These are phyloP conservation scores for Suhomyces bolitotheri DNA, from an alignment of 1,139 yeast genomes.

Conservation along the genomic window DNA sequence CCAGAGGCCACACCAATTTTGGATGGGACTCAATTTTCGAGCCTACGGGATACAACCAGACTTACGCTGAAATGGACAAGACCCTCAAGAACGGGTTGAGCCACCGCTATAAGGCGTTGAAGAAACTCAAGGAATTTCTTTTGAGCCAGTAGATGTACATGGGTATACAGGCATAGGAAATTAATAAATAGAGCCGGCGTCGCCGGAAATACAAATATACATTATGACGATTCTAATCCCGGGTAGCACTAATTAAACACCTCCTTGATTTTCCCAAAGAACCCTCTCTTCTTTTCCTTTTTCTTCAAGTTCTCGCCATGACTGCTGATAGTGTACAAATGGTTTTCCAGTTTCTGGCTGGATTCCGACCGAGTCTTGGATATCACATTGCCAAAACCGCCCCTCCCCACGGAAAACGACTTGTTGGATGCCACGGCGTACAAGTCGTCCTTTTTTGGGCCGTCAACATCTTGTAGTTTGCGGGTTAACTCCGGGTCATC, in stretches of 20 bases:
- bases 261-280: constrained; percentile 35
- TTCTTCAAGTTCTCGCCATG: constrained; percentile 17
- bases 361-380: constrained; percentile 20
- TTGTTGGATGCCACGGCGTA: constrained; percentile 40
- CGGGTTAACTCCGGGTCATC: constrained; percentile 62
- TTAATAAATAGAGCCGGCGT: constrained; percentile 3
- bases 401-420: constrained; percentile 47
- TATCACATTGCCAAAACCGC: constrained; percentile 52
- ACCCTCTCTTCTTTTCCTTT: constrained; percentile 26
- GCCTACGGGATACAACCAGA: constrained; percentile 68
- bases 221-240: no score
- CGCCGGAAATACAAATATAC: no score
- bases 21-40: constrained; percentile 95
- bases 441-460: constrained; percentile 29
- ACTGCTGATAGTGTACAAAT: constrained; percentile 20
- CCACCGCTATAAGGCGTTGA: constrained; percentile 84
- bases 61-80: constrained; percentile 93
- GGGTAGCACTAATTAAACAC: constrained; percentile 21
- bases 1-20: constrained; percentile 77
- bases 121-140: constrained; percentile 64
- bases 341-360: constrained; percentile 5
- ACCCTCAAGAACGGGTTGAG: constrained; percentile 74
- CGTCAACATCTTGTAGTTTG: constrained; percentile 69
- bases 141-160: constrained; percentile 14
- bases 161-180: neutral